Base-by-base conservation (phyloP, 2,329 filamentous ascomycete species). In the Clonostachys byssicola region DNA sequence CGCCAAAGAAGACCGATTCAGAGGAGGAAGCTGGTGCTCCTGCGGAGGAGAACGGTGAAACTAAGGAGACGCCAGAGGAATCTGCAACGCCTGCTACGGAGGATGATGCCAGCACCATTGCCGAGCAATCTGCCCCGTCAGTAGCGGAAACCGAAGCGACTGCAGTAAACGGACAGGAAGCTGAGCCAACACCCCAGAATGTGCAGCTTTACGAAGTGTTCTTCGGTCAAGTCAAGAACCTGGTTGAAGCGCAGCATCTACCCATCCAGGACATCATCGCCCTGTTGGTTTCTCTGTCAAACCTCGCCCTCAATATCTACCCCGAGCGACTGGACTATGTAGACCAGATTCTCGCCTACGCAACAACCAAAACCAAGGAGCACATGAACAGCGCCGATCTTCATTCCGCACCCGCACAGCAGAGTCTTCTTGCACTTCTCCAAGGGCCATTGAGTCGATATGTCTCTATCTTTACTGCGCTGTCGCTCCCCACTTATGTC, bases 121-220 rank as follows among this genome's bases (percentile, higher is more conserved):
- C 57, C 34, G 52, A 62, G 43, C 54, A 68, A 57, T 38, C 67
- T 16, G 55, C 68, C 2, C 60, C 70, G 3, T 71, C 74, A 12
- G 57, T 70, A 41, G 67, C 75, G 12, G 73, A 76, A 5, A 73
- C 72, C 0, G 73, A 78, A 39, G 58, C 64, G 3, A 74, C 74
- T 1, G 71, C 71, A 2, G 70, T 72, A 39, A 76, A 82, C 44
- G 73, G 70, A 23, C 63, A 71, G 5, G 66, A 68, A 10, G 60
- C 58, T 18, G 36, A 8, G 4, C 34, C 20, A 10, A 47, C 39
- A 13, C 56, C 86, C 1, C 78, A 85, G 45, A 86, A 90, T 58
- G 84, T 96, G 49, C 92, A 89, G 67, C 80, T 99, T 20, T 97
- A 97, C 65, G 92, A 97, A 67, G 89, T 97, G 50, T 99, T 97